Evolutionary conservation across 805 yeast species (phyloP), one percentile per base, ranked within the genome.

Genomic region (Yarrowia phangngaensis): DNA sequence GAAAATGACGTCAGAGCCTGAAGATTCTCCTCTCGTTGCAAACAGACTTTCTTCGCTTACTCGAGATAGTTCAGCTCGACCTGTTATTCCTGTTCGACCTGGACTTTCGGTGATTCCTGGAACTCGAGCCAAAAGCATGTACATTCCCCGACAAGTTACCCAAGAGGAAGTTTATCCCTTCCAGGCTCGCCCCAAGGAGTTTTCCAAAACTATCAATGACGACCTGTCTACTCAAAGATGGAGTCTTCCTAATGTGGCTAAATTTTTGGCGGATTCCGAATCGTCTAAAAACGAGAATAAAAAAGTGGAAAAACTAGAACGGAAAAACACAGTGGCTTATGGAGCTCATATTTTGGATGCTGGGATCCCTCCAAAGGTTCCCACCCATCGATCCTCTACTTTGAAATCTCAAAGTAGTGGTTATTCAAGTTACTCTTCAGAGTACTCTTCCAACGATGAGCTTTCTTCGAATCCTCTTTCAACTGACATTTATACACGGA

Each of bases 311-410:
- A 30, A 38, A 14, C 32, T 38, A n/a, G 12, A 38, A 9, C 45
- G 45, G 8, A 38, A 31, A 8, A 38, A 38, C 45, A 38, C 45
- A 2, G 45, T 41, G 12, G 6, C 35, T 16, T 15, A 41, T 16
- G 35, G 48, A 1, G n/a, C 7, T 4, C 48, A 41, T 15, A 30
- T 41, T 23, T 17, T 41, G n/a, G 56, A 58, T 34, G 59, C 57
- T 11, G 62, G 62, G 2, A 58, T 58, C 28, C 62, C 62, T 13
- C 62, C 62, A 6, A 43, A 40, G 28, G 61, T 56, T 9, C 62
- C 62, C 4, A 53, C 55, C 3, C 62, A 58, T 26, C 50, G 54
- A n/a, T 29, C 48, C 2, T 20, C 15, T 13, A 24, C 41, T 11
- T 9, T 33, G 29, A 19, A 19, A 26, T 34, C 43, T 26, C 23